Base-by-base conservation (phyloP, 371 early-diverging fungal genomes). In the Lichtheimia corymbifera region DNA sequence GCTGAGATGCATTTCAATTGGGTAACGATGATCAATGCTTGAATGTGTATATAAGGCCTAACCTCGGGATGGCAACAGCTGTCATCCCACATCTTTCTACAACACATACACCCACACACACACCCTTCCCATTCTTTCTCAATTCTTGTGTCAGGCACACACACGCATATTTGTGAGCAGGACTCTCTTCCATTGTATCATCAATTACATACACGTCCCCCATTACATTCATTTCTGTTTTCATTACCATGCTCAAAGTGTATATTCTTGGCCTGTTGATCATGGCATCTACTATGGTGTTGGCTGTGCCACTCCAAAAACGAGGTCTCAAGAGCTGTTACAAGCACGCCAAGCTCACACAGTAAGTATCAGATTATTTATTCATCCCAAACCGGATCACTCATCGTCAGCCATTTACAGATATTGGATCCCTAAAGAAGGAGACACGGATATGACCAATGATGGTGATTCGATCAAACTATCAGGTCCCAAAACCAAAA, bases 371-470 rank as follows among this genome's bases (percentile, higher is more conserved):
- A 22, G 3, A 20, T 9, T 0, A 27, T 13, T 9, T 0, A 27
- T 13, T 1, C 11, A 14, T 51, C 9, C 4, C 12, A 11, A 5
- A 42, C 18, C 14, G 43, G 2, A 52, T 24, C 24, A 25, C 40
- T 22, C 49, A 17, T 35, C 14, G 27, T 3, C 2, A 27, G 4
- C 17, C n/a, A 15, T 24, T 15, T 43, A 11, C 18, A 62, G 68
- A 20, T 74, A 74, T 52, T 74, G 68, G 74, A 66, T 71, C 24
- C 68, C 68, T 12, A 74, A 71, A 52, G 58, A 74, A 57, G 71
- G 71, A 14, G 65, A 65, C 14, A 30, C 54, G 45, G 71, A 68
- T 30, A 68, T 71, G 67, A 20, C 58, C 7, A 70, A 71, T 55
- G 45, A 68, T 40, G 68, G 74, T 18, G 40, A 58, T 13, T 41